Conservation (phyloP, 2,329 filamentous ascomycete genomes). For the Epichloe scottii region DNA sequence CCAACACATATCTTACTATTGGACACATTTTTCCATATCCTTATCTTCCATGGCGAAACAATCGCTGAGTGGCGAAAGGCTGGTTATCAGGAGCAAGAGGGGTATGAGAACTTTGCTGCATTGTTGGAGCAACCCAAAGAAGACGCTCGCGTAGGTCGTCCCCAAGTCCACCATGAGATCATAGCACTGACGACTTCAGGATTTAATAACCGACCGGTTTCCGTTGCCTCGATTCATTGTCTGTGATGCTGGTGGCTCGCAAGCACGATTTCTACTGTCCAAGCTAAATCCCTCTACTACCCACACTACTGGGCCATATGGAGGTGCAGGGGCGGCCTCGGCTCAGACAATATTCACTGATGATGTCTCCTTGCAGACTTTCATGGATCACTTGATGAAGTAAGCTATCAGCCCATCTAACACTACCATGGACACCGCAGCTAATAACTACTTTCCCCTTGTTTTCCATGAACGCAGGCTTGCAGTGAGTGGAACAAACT, state of each 20-base stretch:
- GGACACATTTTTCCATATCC: conserved; percentile 98
- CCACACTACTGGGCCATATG: conserved; percentile 85
- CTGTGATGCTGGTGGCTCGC: conserved; percentile 94
- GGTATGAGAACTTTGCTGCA: conserved; percentile 88
- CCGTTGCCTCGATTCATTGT: conserved; percentile 98
- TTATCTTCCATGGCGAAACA: conserved; percentile 98
- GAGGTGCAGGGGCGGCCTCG: conserved; percentile 70
- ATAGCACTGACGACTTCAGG: conserved; percentile 36
- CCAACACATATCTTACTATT: conserved; percentile 85
- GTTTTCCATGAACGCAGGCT: conserved; percentile 26
- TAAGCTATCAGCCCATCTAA: conserved; percentile 28
- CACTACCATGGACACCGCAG: neutral
- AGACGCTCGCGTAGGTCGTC: conserved; percentile 67
- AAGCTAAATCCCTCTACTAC: conserved; percentile 98
- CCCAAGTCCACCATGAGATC: neutral
- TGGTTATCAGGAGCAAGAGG: conserved; percentile 94
- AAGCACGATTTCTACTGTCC: conserved; percentile 89
- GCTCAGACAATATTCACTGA: conserved; percentile 99
- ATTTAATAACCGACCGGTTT: conserved; percentile 94
- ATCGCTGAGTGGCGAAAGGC: conserved; percentile 97
- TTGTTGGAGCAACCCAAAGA: conserved; percentile 90
- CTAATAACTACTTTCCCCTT: conserved; percentile 8
- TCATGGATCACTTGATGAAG: conserved; percentile 99
- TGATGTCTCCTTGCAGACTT: conserved; percentile 93
- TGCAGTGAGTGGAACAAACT: conserved; percentile 53